phyloP scores from a whole-genome alignment of 177 flowering plant species.

The Vitis hybrid region DNA sequence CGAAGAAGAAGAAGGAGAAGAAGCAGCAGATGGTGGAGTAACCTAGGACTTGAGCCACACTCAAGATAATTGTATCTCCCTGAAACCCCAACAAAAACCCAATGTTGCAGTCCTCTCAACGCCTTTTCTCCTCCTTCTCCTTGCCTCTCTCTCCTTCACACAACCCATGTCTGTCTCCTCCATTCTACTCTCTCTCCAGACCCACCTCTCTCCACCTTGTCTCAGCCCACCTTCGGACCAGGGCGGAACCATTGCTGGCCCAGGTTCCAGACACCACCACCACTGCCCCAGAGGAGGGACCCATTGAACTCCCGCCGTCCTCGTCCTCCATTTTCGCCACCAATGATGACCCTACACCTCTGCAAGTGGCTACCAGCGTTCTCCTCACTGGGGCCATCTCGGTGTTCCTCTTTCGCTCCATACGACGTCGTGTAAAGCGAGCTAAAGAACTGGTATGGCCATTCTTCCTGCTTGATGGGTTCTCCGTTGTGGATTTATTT shows the following conservation, averaged over 20 bases:
- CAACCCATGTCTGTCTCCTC: background rate
- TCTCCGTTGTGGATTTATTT: background rate
- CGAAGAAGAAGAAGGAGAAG: background rate
- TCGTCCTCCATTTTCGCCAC: conserved; percentile 50
- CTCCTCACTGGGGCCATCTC: conserved; percentile 90
- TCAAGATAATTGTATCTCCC: background rate
- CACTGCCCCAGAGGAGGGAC: conserved; percentile 46
- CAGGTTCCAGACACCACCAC: conserved; percentile 27
- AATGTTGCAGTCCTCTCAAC: conserved; percentile 27
- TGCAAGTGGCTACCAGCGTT: conserved; percentile 84
- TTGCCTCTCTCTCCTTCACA: conserved; percentile 14
- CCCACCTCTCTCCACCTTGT: conserved; percentile 19
- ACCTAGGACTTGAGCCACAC: background rate
- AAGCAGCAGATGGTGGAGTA: background rate
- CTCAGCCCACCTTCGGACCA: conserved; percentile 24
- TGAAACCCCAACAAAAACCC: background rate
- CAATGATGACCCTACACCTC: conserved; percentile 59
- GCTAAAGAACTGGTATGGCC: conserved; percentile 71
- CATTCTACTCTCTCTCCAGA: conserved; percentile 8
- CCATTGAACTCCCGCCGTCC: conserved; percentile 55
- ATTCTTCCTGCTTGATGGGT: background rate
- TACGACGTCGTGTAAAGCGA: conserved; percentile 83
- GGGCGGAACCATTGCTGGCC: conserved; percentile 29
- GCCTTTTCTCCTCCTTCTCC: conserved; percentile 15
- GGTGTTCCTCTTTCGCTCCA: conserved; percentile 85